phyloP scores from a whole-genome alignment of 345 rosid species.

The rapeseed (Brassica napus) region Da-Ae NC_063447.1:60174001-60174500 shows the following conservation, averaged over 20 bases:
- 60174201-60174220: constrained; percentile 51
- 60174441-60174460: no score
- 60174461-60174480: no score
- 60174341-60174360: constrained; percentile 16
- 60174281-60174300: constrained; percentile 1
- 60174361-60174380: constrained; percentile 25
- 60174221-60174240: constrained; percentile 32
- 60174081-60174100: constrained; percentile 57
- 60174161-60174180: neutral
- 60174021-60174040: neutral
- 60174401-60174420: no score
- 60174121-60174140: constrained; percentile 52
- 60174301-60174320: neutral
- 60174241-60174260: constrained; percentile 6
- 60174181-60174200: constrained; percentile 26
- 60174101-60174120: constrained; percentile 55
- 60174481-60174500: neutral
- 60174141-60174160: constrained; percentile 16
- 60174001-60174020: neutral
- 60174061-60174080: constrained; percentile 55
- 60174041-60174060: constrained; percentile 19
- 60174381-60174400: neutral
- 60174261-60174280: constrained; percentile 19
- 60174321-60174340: constrained; percentile 21
- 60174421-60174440: no score